Percentiles rank a stretch among this genome's conserved stretches.
These are phyloP conservation scores for Aspergillus kassunensis DNA, from an alignment of 495 filamentous ascomycete genomes.

Conservation along the genomic window DNA sequence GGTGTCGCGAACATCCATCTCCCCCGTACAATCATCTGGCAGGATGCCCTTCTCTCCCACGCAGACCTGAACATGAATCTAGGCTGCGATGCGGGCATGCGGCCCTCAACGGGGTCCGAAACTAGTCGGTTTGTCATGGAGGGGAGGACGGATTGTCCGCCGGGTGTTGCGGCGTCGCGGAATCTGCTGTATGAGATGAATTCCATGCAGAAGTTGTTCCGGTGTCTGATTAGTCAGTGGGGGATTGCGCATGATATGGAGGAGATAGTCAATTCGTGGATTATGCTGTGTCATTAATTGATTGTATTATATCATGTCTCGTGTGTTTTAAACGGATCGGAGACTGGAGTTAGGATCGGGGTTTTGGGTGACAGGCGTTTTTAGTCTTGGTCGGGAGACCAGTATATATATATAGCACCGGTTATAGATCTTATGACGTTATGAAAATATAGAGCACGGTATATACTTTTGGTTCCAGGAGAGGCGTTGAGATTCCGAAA, in stretches of 20 bases:
- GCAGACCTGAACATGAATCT: constrained; percentile 29
- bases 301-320: not conserved
- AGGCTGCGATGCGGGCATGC: constrained; percentile 23
- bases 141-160: constrained; percentile 18
- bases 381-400: too few relatives aligned
- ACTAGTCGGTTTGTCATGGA: constrained; percentile 35
- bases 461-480: too few relatives aligned
- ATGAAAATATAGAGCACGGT: too few relatives aligned
- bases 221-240: constrained; percentile 46
- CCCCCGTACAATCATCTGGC: constrained; percentile 41
- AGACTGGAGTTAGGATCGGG: not conserved
- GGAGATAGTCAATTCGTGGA: constrained; percentile 44
- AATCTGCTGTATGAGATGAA: constrained; percentile 49
- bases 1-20: constrained; percentile 35
- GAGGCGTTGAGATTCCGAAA: too few relatives aligned
- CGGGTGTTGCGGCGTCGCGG: constrained; percentile 23
- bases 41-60: constrained; percentile 35
- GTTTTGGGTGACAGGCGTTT: too few relatives aligned
- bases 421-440: too few relatives aligned
- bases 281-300: constrained; percentile 40
- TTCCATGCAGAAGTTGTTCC: constrained; percentile 48
- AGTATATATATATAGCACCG: too few relatives aligned
- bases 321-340: too few relatives aligned
- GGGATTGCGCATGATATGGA: constrained; percentile 50
- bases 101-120: constrained; percentile 27